These are phyloP conservation scores for Fusarium nematophilum DNA, from an alignment of 2,329 filamentous ascomycete genomes.

Conservation along the genomic window DNA sequence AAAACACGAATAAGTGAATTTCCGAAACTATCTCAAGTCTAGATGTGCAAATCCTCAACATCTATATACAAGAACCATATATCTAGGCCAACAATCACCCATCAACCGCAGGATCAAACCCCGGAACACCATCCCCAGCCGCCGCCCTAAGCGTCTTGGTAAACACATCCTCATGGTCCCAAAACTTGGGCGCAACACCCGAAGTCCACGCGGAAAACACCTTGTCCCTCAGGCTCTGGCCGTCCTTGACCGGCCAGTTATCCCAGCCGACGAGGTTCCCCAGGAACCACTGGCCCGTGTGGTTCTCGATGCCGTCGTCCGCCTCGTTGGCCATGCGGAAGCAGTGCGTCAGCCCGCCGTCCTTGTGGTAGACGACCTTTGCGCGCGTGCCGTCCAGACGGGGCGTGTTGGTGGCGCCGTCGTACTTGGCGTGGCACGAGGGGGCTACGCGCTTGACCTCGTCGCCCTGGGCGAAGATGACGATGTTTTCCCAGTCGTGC, in stretches of 20 bases:
- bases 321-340: conserved; percentile 46
- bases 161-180: conserved; percentile 11
- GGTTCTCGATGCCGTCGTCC: conserved; percentile 44
- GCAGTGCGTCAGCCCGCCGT: conserved; percentile 44
- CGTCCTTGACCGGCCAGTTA: conserved; percentile 44
- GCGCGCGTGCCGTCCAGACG: conserved; percentile 34
- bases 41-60: no score
- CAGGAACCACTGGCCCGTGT: conserved; percentile 37
- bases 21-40: no score
- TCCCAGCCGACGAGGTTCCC: conserved; percentile 46
- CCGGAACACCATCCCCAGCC: conserved; percentile 23
- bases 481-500: conserved; percentile 56
- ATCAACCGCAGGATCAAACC: conserved; percentile 17
- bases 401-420: conserved; percentile 37
- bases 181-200: conserved; percentile 21
- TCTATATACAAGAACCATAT: no score
- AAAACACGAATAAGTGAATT: no score
- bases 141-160: conserved; percentile 17
- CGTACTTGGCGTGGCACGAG: conserved; percentile 44
- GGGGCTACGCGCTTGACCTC: conserved; percentile 43
- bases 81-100: no score
- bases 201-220: conserved; percentile 21
- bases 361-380: conserved; percentile 47
- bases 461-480: conserved; percentile 48
- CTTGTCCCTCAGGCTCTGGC: conserved; percentile 9